Conservation (phyloP, 192 early-diverging fungal genomes). For the Dispira simplex region DNA sequence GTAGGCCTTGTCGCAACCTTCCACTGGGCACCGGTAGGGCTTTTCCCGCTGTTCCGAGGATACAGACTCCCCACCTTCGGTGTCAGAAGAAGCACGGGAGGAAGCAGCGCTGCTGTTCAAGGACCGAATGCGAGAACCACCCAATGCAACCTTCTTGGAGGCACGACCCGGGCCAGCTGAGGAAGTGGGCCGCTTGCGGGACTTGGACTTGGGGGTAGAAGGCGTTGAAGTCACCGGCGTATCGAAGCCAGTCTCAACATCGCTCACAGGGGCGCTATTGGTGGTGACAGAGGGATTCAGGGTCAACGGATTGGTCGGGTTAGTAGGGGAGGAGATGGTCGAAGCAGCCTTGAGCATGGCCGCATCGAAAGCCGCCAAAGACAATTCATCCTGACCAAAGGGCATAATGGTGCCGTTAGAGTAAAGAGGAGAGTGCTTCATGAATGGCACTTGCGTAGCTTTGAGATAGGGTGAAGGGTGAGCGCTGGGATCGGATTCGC, state of each 20-base stretch:
- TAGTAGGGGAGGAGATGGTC: conserved; percentile 17
- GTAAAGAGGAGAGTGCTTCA: not conserved
- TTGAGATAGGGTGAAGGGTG: conserved; percentile 9
- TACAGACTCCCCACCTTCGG: conserved; percentile 22
- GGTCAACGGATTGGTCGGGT: conserved; percentile 18
- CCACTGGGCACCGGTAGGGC: conserved; percentile 76
- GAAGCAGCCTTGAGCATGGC: conserved; percentile 20
- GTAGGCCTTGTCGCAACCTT: conserved; percentile 87
- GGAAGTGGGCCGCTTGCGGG: conserved; percentile 22
- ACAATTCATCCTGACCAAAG: not conserved
- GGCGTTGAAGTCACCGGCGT: not conserved
- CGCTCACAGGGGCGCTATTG: not conserved
- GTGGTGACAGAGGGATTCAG: conserved; percentile 14
- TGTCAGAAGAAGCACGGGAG: conserved; percentile 23
- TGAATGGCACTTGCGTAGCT: not conserved
- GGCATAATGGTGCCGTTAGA: not conserved
- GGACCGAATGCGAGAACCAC: conserved; percentile 12
- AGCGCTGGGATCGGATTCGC: conserved; percentile 7
- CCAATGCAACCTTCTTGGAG: conserved; percentile 17
- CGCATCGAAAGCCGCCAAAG: conserved; percentile 3
- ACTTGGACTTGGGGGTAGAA: conserved; percentile 8
- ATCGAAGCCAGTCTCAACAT: not conserved
- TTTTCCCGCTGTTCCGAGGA: conserved; percentile 44
- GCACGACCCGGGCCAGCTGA: conserved; percentile 14
- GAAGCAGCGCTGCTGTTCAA: conserved; percentile 16